A percentile compares a stretch with the other conserved stretches of the same genome.
Evolutionary conservation across 768 basidiomycete species (phyloP).

Genomic region (Kwoniella bestiolae): DNA sequence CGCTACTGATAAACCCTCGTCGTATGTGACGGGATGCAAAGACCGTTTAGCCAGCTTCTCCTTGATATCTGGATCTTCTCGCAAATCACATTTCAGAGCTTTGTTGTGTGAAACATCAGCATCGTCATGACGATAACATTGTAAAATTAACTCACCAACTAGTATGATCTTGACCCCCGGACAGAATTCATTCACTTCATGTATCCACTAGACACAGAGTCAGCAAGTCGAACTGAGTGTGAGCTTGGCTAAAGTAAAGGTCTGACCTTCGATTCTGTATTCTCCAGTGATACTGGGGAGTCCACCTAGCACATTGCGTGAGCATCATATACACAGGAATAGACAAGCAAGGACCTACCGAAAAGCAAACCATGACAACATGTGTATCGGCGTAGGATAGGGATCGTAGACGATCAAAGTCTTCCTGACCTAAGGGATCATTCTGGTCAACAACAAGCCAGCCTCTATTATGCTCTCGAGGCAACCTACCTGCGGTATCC

Average conservation of each 20-base stretch:
- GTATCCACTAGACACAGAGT: slow-evolving; percentile 74
- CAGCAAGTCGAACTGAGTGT: neutral
- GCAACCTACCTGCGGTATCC: slow-evolving; percentile 87
- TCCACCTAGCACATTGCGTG: slow-evolving; percentile 69
- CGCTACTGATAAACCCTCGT: slow-evolving; percentile 75
- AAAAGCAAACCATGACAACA: slow-evolving; percentile 95
- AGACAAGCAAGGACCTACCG: slow-evolving; percentile 62
- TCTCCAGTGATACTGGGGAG: slow-evolving; percentile 91
- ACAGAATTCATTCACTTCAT: slow-evolving; percentile 85
- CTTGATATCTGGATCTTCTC: slow-evolving; percentile 75
- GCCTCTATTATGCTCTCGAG: slow-evolving; percentile 11
- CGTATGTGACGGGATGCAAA: slow-evolving; percentile 79
- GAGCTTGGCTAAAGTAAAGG: neutral
- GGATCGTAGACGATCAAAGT: slow-evolving; percentile 86
- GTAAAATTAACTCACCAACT: slow-evolving; percentile 68
- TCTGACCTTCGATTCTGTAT: slow-evolving; percentile 85
- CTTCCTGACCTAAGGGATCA: slow-evolving; percentile 42
- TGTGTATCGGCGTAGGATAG: slow-evolving; percentile 97
- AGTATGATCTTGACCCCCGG: slow-evolving; percentile 94
- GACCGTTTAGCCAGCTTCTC: slow-evolving; percentile 75
- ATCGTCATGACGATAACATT: slow-evolving; percentile 11
- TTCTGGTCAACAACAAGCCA: too few relatives aligned
- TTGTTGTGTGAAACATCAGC: slow-evolving; percentile 20
- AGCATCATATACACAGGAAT: neutral
- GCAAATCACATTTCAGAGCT: slow-evolving; percentile 95